Evolutionary conservation across 306 rosid species (phyloP).

Genomic region (Psophocarpus tetragonolobus): DNA sequence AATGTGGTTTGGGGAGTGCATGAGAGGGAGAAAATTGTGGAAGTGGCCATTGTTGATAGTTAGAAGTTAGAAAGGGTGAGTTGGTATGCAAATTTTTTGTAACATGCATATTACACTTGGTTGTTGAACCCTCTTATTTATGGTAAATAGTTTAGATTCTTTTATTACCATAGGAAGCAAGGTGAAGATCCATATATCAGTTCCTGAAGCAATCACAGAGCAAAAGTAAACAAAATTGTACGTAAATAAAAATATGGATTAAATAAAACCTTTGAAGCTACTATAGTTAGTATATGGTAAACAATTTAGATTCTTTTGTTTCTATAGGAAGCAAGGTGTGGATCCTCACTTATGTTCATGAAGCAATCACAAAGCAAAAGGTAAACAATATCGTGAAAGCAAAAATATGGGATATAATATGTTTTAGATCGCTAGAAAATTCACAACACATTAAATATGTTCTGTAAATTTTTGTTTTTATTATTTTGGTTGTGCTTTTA

Average conservation of each 20-base stretch:
- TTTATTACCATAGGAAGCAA: neutral
- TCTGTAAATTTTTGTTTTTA: too few relatives aligned
- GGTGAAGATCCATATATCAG: conserved; percentile 27
- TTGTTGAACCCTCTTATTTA: neutral
- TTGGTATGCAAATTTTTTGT: neutral
- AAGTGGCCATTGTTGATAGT: conserved; percentile 41
- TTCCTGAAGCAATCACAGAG: conserved; percentile 2
- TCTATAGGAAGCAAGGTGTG: conserved; percentile 11
- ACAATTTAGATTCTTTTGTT: neutral
- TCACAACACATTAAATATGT: too few relatives aligned
- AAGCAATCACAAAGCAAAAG: conserved; percentile 8
- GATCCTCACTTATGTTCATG: conserved; percentile 14
- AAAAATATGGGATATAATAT: neutral
- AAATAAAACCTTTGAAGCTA: too few relatives aligned
- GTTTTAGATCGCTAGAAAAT: too few relatives aligned
- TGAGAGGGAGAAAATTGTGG: conserved; percentile 39
- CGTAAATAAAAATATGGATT: neutral
- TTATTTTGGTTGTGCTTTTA: too few relatives aligned
- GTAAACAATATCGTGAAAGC: neutral
- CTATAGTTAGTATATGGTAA: too few relatives aligned
- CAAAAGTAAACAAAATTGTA: neutral
- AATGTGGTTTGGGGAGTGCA: conserved; percentile 34
- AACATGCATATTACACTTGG: conserved; percentile 5
- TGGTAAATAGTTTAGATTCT: neutral
- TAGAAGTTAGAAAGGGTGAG: neutral